These are phyloP conservation scores for Mycena capillaripes DNA, from an alignment of 768 basidiomycete species.

Conservation along the genomic window DNA sequence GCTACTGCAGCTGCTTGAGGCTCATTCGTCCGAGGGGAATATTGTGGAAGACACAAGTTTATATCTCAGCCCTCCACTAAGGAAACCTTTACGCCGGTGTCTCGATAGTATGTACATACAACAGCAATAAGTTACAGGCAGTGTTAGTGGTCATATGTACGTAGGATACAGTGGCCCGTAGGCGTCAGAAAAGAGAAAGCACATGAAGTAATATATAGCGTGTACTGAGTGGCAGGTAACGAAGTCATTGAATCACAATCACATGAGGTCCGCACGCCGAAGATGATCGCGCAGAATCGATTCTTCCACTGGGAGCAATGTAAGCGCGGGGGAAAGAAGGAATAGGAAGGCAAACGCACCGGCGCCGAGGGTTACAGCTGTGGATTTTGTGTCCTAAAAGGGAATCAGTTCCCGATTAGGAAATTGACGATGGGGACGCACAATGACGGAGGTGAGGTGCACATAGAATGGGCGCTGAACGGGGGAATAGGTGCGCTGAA, in stretches of 20 bases:
- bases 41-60: too few species aligned
- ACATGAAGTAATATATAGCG: background rate
- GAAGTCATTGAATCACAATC: conserved; percentile 25
- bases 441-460: conserved; percentile 84
- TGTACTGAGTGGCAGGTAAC: too few species aligned
- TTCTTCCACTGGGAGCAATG: conserved; percentile 67
- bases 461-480: conserved; percentile 76
- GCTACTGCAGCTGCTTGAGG: too few species aligned
- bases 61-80: too few species aligned
- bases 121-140: conserved; percentile 24
- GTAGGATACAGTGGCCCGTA: conserved; percentile 28
- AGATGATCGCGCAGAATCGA: conserved; percentile 81
- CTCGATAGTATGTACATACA: conserved; percentile 16
- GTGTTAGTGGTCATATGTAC: conserved; percentile 18
- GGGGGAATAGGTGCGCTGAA: conserved; percentile 73
- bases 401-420: conserved; percentile 24
- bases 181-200: background rate
- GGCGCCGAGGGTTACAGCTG: conserved; percentile 77
- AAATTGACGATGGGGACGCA: conserved; percentile 53
- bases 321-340: conserved; percentile 5
- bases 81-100: too few species aligned
- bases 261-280: conserved; percentile 79
- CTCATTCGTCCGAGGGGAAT: too few species aligned
- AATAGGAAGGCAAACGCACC: conserved; percentile 56
- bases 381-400: conserved; percentile 78